phyloP scores from a whole-genome alignment of 768 basidiomycete genomes.

The Pleurotus eryngii region DNA sequence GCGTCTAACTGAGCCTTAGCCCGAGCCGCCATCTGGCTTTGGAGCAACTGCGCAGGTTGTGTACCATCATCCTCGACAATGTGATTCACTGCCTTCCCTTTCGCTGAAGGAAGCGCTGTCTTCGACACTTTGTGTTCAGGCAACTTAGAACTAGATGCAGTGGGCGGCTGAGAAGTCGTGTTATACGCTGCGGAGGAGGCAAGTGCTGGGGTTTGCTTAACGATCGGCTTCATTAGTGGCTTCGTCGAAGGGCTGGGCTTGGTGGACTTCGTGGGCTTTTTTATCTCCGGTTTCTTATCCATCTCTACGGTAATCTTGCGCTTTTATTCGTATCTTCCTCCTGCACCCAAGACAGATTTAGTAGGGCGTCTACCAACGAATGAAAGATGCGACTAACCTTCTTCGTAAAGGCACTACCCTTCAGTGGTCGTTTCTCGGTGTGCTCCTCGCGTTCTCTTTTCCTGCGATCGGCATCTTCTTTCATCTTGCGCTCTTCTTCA shows the following conservation, averaged over 20 bases:
- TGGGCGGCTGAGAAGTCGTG: constrained; percentile 27
- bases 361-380: constrained; percentile 5
- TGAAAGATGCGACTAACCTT: constrained; percentile 40
- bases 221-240: constrained; percentile 47
- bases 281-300: constrained; percentile 55
- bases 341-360: constrained; percentile 23
- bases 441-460: constrained; percentile 82
- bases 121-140: constrained; percentile 29
- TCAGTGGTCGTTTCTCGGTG: constrained; percentile 65
- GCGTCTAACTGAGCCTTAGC: constrained; percentile 67
- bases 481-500: constrained; percentile 70
- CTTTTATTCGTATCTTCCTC: constrained; percentile 74
- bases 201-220: constrained; percentile 36
- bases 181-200: constrained; percentile 38
- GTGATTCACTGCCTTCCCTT: constrained; percentile 40
- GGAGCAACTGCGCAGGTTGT: constrained; percentile 62
- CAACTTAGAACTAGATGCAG: constrained; percentile 25
- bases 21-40: constrained; percentile 69
- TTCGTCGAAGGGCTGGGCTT: constrained; percentile 11
- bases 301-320: constrained; percentile 54
- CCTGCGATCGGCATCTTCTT: constrained; percentile 70
- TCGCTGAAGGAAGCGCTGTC: constrained; percentile 23
- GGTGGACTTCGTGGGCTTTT: constrained; percentile 38
- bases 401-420: constrained; percentile 40
- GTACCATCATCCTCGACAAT: constrained; percentile 46